These are phyloP conservation scores for Chlamydomonas incerta DNA, from an alignment of 139 green algal genomes.

Conservation along the genomic window DNA sequence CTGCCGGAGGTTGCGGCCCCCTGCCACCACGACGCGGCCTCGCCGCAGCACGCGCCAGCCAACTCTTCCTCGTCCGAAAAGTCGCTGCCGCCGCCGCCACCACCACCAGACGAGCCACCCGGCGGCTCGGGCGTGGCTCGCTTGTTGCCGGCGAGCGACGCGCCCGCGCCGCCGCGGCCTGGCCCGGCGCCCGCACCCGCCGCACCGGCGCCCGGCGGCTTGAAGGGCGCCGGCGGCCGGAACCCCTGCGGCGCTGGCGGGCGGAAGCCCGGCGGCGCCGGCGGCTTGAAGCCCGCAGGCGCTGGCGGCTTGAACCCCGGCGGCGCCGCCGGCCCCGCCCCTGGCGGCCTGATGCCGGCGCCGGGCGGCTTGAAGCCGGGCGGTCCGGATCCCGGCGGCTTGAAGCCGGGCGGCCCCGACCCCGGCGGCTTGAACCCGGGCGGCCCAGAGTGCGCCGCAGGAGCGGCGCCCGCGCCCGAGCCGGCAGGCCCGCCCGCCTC, in stretches of 20 bases:
- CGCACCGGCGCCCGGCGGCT: neutral
- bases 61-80: no score
- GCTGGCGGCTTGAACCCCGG: neutral
- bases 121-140: slow-evolving; percentile 25
- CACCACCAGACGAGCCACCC: neutral
- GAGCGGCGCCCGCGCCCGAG: neutral
- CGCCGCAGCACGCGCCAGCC: no score
- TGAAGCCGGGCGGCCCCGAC: neutral
- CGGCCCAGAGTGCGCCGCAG: neutral
- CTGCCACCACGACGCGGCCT: no score
- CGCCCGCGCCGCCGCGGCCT: neutral
- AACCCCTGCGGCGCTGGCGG: neutral
- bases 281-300: neutral
- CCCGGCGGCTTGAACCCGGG: neutral
- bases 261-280: neutral
- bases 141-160: slow-evolving; percentile 15
- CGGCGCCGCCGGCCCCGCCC: neutral
- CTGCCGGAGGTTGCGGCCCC: no score
- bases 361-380: slow-evolving; percentile 5
- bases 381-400: neutral
- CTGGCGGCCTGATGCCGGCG: neutral
- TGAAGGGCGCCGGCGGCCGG: neutral
- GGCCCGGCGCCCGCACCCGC: neutral
- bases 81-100: no score
- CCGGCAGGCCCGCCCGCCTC: neutral